Base-by-base conservation (phyloP, 192 early-diverging fungal genomes). In the Podila horticola region DNA sequence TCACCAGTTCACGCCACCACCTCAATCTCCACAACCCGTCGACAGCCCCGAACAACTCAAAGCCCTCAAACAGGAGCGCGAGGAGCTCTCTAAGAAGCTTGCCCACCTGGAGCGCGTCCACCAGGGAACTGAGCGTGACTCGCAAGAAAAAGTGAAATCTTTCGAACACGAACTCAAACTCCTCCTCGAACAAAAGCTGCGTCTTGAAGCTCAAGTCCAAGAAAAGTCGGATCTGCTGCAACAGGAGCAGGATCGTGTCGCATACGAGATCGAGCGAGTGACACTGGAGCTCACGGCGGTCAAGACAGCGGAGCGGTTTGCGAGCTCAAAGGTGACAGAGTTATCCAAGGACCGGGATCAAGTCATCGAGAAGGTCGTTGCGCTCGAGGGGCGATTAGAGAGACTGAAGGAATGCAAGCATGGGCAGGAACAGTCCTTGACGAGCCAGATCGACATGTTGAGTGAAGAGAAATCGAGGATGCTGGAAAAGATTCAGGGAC, bases 171-270 rank as follows among this genome's bases (percentile, higher is more conserved):
- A 79, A 22, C 69, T 79, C 20, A 26, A 49, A 9, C 34, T 79
- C n/a, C 60, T 79, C 26, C 22, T 79, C 5, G 19, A 79, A 36
- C 75, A 79, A 64, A 79, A 72, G 31, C 34, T 38, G 1, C 69
- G 59, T 6, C 52, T 79, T 1, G 75, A 79, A 41, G 75, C 70
- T 8, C 75, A 79, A 52, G 75, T 79, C 11, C 75, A 79, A 45
- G 75, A 79, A 34, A 69, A 79, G 19, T 79, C 75, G 4, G 75
- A 72, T 29, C 61, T 79, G 12, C 36, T 79, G 30, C 69, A 79
- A 12, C 28, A 67, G 20, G 75, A 79, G 15, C 75, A 79, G 49
- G 69, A 69, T 5, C 64, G 75, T 0, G 75, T 79, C 3, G 64
- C 75, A 5, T 69, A 79, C 15, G 75, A 69, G 5, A 79, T 79